Conservation (phyloP, 2,329 filamentous ascomycete species). For the Macrophomina phaseolina region DNA sequence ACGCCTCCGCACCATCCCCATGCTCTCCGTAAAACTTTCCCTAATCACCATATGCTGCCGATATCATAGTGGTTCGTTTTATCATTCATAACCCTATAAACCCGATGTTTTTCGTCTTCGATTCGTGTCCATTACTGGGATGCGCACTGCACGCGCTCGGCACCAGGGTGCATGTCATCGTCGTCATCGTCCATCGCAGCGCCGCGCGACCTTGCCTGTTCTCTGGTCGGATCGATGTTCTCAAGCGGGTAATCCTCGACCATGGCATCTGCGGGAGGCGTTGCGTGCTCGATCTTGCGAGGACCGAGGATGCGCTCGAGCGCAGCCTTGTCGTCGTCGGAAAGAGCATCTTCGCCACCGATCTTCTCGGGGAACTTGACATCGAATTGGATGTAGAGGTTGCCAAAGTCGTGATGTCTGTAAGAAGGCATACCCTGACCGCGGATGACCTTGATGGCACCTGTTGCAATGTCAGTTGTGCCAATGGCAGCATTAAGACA, state of each 20-base stretch:
- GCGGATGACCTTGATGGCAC: conserved; percentile 88
- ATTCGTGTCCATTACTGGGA: conserved; percentile 69
- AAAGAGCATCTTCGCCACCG: conserved; percentile 52
- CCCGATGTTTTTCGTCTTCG: conserved; percentile 6
- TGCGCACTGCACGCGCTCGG: conserved; percentile 83
- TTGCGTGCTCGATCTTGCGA: conserved; percentile 63
- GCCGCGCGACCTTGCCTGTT: conserved; percentile 71
- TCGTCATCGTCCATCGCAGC: conserved; percentile 70
- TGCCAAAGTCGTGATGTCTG: conserved; percentile 93
- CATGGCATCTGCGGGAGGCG: conserved; percentile 84
- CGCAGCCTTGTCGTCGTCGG: conserved; percentile 73
- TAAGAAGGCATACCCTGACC: conserved; percentile 97
- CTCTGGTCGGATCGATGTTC: conserved; percentile 72
- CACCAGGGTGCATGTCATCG: conserved; percentile 63
- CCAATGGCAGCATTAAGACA: not conserved
- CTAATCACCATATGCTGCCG: conserved; percentile 20
- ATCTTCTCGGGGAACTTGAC: conserved; percentile 85
- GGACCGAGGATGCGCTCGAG: conserved; percentile 86
- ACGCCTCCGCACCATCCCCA: conserved; percentile 15
- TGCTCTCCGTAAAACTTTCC: conserved; percentile 16
- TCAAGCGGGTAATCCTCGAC: conserved; percentile 88
- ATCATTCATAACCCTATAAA: conserved; percentile 23
- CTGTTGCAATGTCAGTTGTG: conserved; percentile 53
- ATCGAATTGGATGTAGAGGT: conserved; percentile 96
- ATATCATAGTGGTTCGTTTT: conserved; percentile 25